Conservation (phyloP, 1,284 basidiomycete species). For the Tausonia pullulans region DNA sequence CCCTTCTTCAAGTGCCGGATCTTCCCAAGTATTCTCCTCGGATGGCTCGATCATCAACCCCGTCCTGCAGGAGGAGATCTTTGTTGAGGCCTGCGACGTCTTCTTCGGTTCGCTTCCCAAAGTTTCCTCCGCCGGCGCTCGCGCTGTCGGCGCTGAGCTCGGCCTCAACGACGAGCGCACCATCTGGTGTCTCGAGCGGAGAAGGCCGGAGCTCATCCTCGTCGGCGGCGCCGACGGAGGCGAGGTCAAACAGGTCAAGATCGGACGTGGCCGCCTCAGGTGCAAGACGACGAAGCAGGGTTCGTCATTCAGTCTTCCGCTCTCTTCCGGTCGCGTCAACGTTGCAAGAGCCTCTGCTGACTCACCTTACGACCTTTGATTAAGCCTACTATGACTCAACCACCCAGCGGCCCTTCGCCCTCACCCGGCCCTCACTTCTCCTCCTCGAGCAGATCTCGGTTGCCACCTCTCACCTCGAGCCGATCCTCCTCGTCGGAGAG, state of each 20-base stretch:
- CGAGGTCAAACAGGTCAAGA: conserved; percentile 42
- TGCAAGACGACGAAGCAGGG: conserved; percentile 38
- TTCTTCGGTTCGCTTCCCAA: conserved; percentile 66
- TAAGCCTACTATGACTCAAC: conserved; percentile 4
- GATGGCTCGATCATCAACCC: conserved; percentile 56
- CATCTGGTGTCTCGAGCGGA: conserved; percentile 46
- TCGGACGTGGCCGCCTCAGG: conserved; percentile 48
- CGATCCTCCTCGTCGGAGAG: conserved; percentile 87
- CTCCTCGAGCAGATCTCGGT: conserved; percentile 74
- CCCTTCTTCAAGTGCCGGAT: not conserved
- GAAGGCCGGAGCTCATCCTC: conserved; percentile 55
- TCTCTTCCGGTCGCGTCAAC: not conserved
- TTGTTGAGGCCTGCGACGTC: conserved; percentile 79
- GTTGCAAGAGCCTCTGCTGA: no score
- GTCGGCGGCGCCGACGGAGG: conserved; percentile 54
- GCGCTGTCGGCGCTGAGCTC: conserved; percentile 48
- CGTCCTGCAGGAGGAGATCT: conserved; percentile 75
- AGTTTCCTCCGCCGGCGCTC: conserved; percentile 27
- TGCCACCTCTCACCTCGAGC: conserved; percentile 63
- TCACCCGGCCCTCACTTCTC: conserved; percentile 74
- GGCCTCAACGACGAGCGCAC: conserved; percentile 52
- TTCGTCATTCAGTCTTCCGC: conserved; percentile 22
- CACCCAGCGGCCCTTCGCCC: conserved; percentile 57
- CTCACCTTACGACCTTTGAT: no score
- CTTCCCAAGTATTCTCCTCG: conserved; percentile 23